Base-by-base conservation (phyloP, 371 early-diverging fungal genomes). In the Coemansia sp. region DNA sequence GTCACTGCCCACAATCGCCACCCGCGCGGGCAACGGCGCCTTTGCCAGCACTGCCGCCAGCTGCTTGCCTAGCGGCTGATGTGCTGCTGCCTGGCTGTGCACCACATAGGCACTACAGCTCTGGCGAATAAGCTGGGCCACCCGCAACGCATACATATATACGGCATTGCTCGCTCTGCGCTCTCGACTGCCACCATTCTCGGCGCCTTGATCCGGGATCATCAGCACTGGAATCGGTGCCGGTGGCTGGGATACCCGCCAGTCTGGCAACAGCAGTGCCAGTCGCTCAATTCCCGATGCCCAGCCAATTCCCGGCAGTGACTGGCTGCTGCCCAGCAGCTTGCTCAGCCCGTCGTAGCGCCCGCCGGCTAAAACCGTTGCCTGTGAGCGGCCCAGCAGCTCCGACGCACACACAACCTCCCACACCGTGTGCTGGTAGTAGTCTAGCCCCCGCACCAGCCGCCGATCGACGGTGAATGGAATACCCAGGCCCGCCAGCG, bases 361-460 rank as follows among this genome's bases (percentile, higher is more conserved):
- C 6, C 88, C 88, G n/a, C 88, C 88, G 0, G 85, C 88, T 8
- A 87, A 71, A 6, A 87, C 76, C 3, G 88, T 86, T 26, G 78
- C 81, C 63, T 87, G 88, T 35, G 86, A 81, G 0, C 61, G 56
- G 1, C 87, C 87, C 6, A 87, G 65, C 26, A 60, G 55, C 13
- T 57, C 62, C 0, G 65, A 65, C 0, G 59, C 36, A 45, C 69
- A 68, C 2, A 75, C 78, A 40, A 84, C 80, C 63, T 87, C 88
- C 72, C 81, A 87, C 8, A 87, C 84, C 2, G 88, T 87, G 49
- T 85, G 81, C 54, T 86, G 80, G 61, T 87, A 87, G 55, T 86
- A 87, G 53, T 87, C 88, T 26, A 87, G 74, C 1, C 88, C 88
- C 13, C 88, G 78, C 40, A 87, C 88, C 38, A 87, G 68, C 13